These are phyloP conservation scores for Shiraia sp. DNA, from an alignment of 2,329 filamentous ascomycete species.

Conservation along the genomic window DNA sequence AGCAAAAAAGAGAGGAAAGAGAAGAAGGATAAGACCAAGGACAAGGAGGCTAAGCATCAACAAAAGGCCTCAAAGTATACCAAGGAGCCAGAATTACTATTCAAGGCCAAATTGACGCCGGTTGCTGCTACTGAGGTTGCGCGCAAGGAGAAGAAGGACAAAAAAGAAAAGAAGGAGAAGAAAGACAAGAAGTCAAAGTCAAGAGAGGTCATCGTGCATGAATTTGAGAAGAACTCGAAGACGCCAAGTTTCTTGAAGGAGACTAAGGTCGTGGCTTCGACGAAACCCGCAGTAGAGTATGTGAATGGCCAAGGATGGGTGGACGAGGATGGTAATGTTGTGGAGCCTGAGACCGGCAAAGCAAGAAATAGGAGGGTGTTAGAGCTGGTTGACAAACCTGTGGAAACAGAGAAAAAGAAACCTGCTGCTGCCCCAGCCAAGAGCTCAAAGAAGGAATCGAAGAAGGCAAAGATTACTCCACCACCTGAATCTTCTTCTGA, in stretches of 20 bases:
- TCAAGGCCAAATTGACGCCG: constrained; percentile 75
- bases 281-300: constrained; percentile 64
- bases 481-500: constrained; percentile 31
- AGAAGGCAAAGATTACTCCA: constrained; percentile 26
- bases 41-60: constrained; percentile 61
- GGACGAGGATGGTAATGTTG: constrained; percentile 73
- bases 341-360: constrained; percentile 60
- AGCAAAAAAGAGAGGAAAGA: constrained; percentile 53
- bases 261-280: constrained; percentile 48
- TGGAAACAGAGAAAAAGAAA: constrained; percentile 22
- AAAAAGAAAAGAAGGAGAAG: constrained; percentile 60
- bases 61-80: constrained; percentile 76
- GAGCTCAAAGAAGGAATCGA: constrained; percentile 20
- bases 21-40: constrained; percentile 55
- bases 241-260: constrained; percentile 80
- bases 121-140: constrained; percentile 41
- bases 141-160: constrained; percentile 49
- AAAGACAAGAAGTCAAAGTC: constrained; percentile 58
- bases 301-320: constrained; percentile 89
- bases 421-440: constrained; percentile 19
- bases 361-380: constrained; percentile 37
- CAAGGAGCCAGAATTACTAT: constrained; percentile 77
- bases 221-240: constrained; percentile 84
- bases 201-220: constrained; percentile 73
- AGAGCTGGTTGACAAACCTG: constrained; percentile 36